Base-by-base conservation (phyloP, 495 filamentous ascomycete species). In the Hyaloscypha hepaticicola region DNA sequence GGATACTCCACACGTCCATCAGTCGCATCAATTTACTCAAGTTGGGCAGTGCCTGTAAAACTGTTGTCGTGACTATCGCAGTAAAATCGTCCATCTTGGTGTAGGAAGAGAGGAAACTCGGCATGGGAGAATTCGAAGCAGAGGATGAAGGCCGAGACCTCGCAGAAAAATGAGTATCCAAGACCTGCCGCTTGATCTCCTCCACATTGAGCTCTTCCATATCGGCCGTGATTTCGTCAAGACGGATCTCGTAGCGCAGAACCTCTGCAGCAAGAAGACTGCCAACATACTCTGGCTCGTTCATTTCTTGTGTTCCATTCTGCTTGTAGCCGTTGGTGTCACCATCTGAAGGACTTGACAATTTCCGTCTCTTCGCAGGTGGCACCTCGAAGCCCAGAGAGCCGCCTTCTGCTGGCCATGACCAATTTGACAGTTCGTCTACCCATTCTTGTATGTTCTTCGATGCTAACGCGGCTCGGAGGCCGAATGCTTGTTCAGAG, bases 171-270 rank as follows among this genome's bases (percentile, higher is more conserved):
- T 95, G 88, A 63, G 88, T 89, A 79, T 89, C 87, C 61, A 96
- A 78, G 66, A 98, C 90, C 73, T 93, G 91, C 55, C 82, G 84
- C 77, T 97, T 97, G 69, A 98, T 86, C 69, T 96, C 93, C 66
- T 97, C 93, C 52, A 99, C 82, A 59, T 92, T 86, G 53, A 99
- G 78, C 49, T 83, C 82, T 24, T 94, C 90, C 80, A 97, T 85
- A 56, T 86, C 88, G 55, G 87, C 83, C 24, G 79, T 79, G 66
- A 99, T 96, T 59, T 88, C 85, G 38, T 94, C 89, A 26, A 96
- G 82, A 28, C 94, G 83, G 41, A 74, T 77, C 71, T 93, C 90
- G 72, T 95, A 92, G 57, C 77, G 72, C 29, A 82, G 73, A 0
- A 93, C 87, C 28, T 86, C 77, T 5, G 75, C 70, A 22, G 80